Conservation (phyloP, 2,329 filamentous ascomycete species). For the Fusarium tanahbumbuense region DNA sequence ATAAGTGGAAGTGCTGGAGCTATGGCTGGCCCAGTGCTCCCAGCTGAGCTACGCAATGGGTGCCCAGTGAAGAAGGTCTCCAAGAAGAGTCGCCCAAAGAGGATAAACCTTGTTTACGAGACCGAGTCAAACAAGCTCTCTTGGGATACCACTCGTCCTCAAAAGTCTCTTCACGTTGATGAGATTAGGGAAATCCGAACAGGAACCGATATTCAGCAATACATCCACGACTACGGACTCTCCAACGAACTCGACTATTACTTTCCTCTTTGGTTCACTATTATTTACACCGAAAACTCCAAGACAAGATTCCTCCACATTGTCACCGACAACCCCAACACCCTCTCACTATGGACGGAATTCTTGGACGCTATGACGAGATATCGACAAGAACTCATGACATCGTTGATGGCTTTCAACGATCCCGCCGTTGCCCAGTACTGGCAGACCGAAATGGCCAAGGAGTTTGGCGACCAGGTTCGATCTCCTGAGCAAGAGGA, state of each 20-base stretch:
- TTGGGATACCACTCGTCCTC: constrained; percentile 83
- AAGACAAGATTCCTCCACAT: constrained; percentile 91
- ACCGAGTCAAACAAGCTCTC: constrained; percentile 85
- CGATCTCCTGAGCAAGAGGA: constrained; percentile 70
- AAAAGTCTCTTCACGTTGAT: constrained; percentile 92
- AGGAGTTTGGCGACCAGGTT: constrained; percentile 67
- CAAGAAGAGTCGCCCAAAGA: constrained; percentile 78
- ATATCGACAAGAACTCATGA: constrained; percentile 90
- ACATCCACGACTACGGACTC: constrained; percentile 84
- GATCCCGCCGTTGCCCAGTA: constrained; percentile 84
- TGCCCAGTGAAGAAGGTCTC: constrained; percentile 85
- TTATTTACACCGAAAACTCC: constrained; percentile 85
- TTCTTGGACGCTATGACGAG: constrained; percentile 87
- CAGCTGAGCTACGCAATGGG: constrained; percentile 80
- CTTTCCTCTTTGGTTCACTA: constrained; percentile 85
- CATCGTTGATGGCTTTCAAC: constrained; percentile 85
- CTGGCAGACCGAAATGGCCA: constrained; percentile 87
- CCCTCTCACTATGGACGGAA: constrained; percentile 82
- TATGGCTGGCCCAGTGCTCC: constrained; percentile 77
- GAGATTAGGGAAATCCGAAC: constrained; percentile 92
- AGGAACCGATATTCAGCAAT: constrained; percentile 86
- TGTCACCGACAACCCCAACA: constrained; percentile 78
- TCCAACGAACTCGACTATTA: constrained; percentile 59
- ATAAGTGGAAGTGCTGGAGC: constrained; percentile 57
- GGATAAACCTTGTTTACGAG: constrained; percentile 78